Conservation (phyloP, 805 yeast genomes). For the Yarrowia sp. region DNA sequence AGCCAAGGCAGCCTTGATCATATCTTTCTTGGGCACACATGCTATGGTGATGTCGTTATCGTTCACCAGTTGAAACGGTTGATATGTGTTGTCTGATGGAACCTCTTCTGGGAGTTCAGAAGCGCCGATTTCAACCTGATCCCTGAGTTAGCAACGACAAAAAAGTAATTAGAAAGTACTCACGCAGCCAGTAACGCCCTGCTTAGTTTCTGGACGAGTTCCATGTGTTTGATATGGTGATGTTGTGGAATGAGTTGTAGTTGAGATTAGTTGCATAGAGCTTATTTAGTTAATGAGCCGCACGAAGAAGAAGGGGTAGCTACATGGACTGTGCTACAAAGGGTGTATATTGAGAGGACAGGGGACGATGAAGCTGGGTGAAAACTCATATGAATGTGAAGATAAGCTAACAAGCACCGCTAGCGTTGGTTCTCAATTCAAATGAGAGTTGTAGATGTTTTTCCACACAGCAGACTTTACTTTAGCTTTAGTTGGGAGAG, state of each 20-base stretch:
- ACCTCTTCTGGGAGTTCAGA: conserved; percentile 13
- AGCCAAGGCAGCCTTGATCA: conserved; percentile 2
- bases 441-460: too few species aligned
- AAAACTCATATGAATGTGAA: too few species aligned
- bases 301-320: neutral
- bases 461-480: too few species aligned
- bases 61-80: conserved; percentile 2
- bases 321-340: too few species aligned
- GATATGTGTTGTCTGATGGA: neutral
- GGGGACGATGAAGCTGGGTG: too few species aligned
- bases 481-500: too few species aligned
- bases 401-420: too few species aligned
- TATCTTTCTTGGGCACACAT: conserved; percentile 24
- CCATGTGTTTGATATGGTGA: neutral
- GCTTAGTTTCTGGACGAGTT: conserved; percentile 11
- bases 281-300: neutral
- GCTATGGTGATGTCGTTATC: neutral
- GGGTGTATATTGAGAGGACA: too few species aligned
- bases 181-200: conserved; percentile 6
- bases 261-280: neutral
- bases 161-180: neutral
- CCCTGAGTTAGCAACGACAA: conserved; percentile 7
- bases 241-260: too few species aligned
- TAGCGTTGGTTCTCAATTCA: too few species aligned
- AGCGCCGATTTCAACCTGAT: conserved; percentile 16